Conservation (phyloP, 169 alveolate genomes). For the Plasmodium coatneyi region DNA sequence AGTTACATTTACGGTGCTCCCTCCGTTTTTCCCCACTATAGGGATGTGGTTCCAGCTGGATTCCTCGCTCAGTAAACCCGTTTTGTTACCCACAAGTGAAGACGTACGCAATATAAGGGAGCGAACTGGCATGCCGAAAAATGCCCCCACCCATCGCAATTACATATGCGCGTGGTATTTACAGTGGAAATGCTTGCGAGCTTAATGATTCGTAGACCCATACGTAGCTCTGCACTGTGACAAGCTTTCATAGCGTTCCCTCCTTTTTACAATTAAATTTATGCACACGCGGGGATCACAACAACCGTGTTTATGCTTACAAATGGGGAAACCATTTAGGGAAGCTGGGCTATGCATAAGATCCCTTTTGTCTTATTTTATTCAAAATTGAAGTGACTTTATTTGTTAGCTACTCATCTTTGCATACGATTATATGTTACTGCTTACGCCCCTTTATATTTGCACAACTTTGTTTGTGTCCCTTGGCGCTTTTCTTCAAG, state of each 20-base stretch:
- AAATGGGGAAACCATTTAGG: background rate
- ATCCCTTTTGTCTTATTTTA: background rate
- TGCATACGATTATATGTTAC: no score
- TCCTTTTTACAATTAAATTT: background rate
- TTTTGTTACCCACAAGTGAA: constrained; percentile 34
- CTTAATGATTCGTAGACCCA: background rate
- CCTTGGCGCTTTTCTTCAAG: background rate
- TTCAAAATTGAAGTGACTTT: background rate
- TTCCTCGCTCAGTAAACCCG: constrained; percentile 44
- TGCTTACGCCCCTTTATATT: background rate
- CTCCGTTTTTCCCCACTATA: background rate
- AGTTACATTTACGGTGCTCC: background rate
- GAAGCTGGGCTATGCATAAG: background rate
- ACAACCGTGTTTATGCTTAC: background rate
- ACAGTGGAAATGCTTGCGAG: background rate
- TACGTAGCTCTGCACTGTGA: background rate
- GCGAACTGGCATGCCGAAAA: background rate
- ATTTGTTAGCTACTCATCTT: background rate
- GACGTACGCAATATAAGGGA: constrained; percentile 27
- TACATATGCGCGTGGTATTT: background rate
- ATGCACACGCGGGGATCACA: background rate
- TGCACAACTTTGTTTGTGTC: background rate
- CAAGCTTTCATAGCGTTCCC: background rate
- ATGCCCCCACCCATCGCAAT: background rate
- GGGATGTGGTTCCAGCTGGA: constrained; percentile 70